Conservation (phyloP, 1,139 yeast species). For the Wickerhamomyces sp. region DNA sequence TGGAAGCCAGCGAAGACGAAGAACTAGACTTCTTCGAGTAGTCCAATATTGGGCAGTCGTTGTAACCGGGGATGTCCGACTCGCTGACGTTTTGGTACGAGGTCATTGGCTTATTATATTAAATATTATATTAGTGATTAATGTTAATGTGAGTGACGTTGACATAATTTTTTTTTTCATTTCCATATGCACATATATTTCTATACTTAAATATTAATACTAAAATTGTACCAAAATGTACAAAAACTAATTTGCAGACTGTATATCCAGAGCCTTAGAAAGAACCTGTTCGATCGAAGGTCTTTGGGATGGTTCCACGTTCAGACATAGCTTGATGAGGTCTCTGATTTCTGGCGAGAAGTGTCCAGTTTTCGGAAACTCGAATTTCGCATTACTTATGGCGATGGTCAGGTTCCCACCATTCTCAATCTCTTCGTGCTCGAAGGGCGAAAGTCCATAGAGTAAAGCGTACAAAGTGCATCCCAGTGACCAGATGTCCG, state of each 20-base stretch:
- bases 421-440: conserved; percentile 69
- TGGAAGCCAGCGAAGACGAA: conserved; percentile 2
- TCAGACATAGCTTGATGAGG: neutral
- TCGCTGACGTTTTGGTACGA: conserved; percentile 24
- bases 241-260: too few species aligned
- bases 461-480: conserved; percentile 74
- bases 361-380: conserved; percentile 52
- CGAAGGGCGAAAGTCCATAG: conserved; percentile 84
- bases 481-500: conserved; percentile 91
- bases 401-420: conserved; percentile 84
- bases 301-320: too few species aligned
- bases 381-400: conserved; percentile 64
- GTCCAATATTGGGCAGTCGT: conserved; percentile 23
- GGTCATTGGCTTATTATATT: conserved; percentile 10
- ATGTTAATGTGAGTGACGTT: neutral
- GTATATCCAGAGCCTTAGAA: too few species aligned
- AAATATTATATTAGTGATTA: neutral
- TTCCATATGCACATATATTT: too few species aligned
- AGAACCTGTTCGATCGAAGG: too few species aligned
- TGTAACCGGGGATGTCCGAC: conserved; percentile 23
- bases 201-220: too few species aligned
- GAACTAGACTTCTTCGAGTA: conserved; percentile 1
- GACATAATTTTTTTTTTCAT: neutral
- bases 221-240: too few species aligned
- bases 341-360: conserved; percentile 22